Base-by-base conservation (phyloP, 176 grass and related monocot species). In the Aegilops tauschii region DNA sequence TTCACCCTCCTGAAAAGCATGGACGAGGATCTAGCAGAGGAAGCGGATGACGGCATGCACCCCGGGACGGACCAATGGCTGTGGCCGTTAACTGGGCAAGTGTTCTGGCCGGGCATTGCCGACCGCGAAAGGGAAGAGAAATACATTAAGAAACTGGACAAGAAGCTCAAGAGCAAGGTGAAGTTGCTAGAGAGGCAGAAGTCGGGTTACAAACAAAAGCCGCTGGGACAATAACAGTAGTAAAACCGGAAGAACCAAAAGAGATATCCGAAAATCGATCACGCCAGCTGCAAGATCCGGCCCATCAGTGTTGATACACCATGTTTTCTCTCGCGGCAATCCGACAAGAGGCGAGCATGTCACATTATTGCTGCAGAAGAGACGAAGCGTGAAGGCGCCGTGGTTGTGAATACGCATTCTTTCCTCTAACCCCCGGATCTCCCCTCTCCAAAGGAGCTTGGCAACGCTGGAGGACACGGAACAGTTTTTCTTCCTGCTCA, bases 21-120 rank as follows among this genome's bases (percentile, higher is more conserved):
- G 97, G 97, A 99, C 80, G 97, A 99, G 83, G 97, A 99, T 91
- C 89, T 96, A 65, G 97, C 94, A 64, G 97, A 99, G 86, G 90
- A 96, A 91, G 94, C 97, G 9, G 94, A 96, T 87, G 97, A 99
- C 82, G 88, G 87, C 66, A 90, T 94, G 88, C 76, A 91, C 79
- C 80, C 81, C 47, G 79, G 72, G 36, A 86, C 85, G 78, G 84
- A 84, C 72, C 58, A 82, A 42, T 96, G 97, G 97, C 69, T 99
- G 65, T 99, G 97, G 97, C 92, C 93, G 76, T 88, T 91, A 59
- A 94, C 84, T 27, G 97, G 97, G 67, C 93, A 99, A 82, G 92
- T 99, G 39, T 91, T 91, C 87, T 99, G 97, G 97, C 83, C 95
- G 50, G 94, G 94, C 30, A 91, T 94, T 14, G 86, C 83, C 73